Conservation (phyloP, 73 alveolate genomes). For the Tetrahymena thermophila region DNA sequence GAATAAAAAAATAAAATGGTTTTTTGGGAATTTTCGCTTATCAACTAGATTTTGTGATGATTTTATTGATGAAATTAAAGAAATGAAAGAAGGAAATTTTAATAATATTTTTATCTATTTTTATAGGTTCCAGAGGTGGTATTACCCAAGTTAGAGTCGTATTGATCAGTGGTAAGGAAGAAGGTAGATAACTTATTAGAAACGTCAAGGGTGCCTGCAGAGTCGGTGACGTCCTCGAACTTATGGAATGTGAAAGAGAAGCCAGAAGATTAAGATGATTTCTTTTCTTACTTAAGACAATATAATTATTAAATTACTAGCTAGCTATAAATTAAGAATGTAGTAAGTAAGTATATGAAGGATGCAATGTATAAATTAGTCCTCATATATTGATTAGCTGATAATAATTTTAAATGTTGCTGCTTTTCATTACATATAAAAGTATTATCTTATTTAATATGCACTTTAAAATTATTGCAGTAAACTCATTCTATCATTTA, state of each 20-base stretch:
- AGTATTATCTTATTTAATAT: background rate
- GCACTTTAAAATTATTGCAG: background rate
- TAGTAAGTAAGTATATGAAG: background rate
- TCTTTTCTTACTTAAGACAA: background rate
- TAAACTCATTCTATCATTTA: background rate
- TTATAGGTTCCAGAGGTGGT: conserved; percentile 98
- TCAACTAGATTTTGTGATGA: background rate
- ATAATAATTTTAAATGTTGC: background rate
- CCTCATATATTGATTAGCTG: background rate
- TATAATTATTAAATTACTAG: background rate
- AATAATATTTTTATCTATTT: background rate
- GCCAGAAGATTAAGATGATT: conserved; percentile 95
- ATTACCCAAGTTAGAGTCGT: conserved; percentile 93
- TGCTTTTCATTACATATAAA: background rate
- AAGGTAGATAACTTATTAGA: conserved; percentile 89
- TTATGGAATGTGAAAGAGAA: conserved; percentile 98
- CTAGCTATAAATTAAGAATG: background rate
- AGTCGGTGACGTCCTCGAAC: conserved; percentile 95
- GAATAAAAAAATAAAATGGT: background rate
- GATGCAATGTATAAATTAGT: background rate
- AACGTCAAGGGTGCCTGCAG: conserved; percentile 99
- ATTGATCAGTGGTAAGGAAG: conserved; percentile 61
- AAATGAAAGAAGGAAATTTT: background rate
- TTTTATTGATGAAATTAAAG: background rate
- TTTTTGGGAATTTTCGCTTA: background rate